Conservation (phyloP, 805 yeast species). For the Spathaspora gorwiae region DNA sequence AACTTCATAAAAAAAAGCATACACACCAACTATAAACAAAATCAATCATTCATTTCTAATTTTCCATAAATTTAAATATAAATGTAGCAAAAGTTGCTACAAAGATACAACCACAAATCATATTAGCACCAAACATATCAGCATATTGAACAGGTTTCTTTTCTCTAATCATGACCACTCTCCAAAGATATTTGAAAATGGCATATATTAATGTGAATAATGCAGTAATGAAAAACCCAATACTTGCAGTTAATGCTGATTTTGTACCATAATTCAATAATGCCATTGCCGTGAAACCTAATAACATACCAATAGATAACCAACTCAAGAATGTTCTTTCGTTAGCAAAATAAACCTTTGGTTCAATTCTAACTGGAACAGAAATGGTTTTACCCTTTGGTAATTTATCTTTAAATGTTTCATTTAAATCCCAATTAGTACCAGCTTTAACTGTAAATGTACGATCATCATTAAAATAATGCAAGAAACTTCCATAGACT, state of each 20-base stretch:
- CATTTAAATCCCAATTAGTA: constrained; percentile 40
- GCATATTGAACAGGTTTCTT: constrained; percentile 82
- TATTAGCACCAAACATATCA: constrained; percentile 82
- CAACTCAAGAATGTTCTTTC: constrained; percentile 93
- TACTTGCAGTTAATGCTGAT: constrained; percentile 70
- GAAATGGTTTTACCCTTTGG: constrained; percentile 88
- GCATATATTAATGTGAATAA: constrained; percentile 70
- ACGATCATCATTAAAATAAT: constrained; percentile 42
- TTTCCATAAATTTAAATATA: constrained; percentile 44
- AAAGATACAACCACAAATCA: constrained; percentile 71
- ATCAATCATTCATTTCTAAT: constrained; percentile 1
- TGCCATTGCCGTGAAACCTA: constrained; percentile 86
- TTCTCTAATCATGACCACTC: constrained; percentile 77
- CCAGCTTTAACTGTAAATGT: constrained; percentile 42
- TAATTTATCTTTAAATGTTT: constrained; percentile 50
- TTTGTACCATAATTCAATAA: constrained; percentile 79
- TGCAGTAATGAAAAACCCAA: constrained; percentile 83
- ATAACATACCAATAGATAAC: constrained; percentile 84
- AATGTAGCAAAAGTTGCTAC: constrained; percentile 63
- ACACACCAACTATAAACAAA: too few species aligned
- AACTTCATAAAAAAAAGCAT: too few species aligned
- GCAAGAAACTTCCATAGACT: constrained; percentile 33
- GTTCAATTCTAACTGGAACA: constrained; percentile 95
- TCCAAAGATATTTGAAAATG: constrained; percentile 67
- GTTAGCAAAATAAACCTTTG: constrained; percentile 97